Evolutionary conservation across 1,284 basidiomycete species (phyloP).

Genomic region (Malassezia nana): DNA sequence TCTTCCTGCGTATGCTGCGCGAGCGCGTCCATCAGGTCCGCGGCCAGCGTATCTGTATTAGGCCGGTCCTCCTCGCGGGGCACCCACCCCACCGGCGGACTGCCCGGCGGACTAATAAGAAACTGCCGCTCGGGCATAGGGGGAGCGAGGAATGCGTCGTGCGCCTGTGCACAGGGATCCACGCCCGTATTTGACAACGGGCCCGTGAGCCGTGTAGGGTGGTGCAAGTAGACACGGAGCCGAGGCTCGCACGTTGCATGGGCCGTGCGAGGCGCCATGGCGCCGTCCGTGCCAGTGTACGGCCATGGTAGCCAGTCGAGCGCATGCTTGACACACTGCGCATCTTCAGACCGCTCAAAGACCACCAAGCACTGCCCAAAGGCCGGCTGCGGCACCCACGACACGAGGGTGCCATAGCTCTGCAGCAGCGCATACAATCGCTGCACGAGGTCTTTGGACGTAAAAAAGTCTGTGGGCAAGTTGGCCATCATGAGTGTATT

Average conservation of each 20-base stretch:
- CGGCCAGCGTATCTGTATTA: conserved; percentile 72
- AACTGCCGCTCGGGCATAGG: conserved; percentile 55
- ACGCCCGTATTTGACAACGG: conserved; percentile 3
- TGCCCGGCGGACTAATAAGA: conserved; percentile 94
- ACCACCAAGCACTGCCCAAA: conserved; percentile 35
- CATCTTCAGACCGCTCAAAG: conserved; percentile 26
- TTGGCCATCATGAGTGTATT: conserved; percentile 40
- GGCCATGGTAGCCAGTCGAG: conserved; percentile 32
- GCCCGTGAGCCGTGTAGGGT: neutral
- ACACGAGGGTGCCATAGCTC: conserved; percentile 34
- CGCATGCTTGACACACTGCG: conserved; percentile 26
- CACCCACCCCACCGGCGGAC: conserved; percentile 94
- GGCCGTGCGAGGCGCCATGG: neutral
- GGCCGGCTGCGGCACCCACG: conserved; percentile 34
- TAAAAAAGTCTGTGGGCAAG: conserved; percentile 37
- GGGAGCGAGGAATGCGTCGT: conserved; percentile 1
- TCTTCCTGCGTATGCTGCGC: conserved; percentile 20
- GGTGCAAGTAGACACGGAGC: conserved; percentile 12
- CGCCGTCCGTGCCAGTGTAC: conserved; percentile 3
- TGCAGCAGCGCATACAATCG: conserved; percentile 33
- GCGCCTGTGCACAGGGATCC: neutral
- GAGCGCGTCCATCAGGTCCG: conserved; percentile 62
- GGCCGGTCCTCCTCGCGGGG: conserved; percentile 82
- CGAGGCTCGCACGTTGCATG: neutral
- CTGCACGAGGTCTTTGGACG: conserved; percentile 16